Evolutionary conservation across 345 rosid species (phyloP).

Genomic region (Psidium friedrichsthalianum): DNA sequence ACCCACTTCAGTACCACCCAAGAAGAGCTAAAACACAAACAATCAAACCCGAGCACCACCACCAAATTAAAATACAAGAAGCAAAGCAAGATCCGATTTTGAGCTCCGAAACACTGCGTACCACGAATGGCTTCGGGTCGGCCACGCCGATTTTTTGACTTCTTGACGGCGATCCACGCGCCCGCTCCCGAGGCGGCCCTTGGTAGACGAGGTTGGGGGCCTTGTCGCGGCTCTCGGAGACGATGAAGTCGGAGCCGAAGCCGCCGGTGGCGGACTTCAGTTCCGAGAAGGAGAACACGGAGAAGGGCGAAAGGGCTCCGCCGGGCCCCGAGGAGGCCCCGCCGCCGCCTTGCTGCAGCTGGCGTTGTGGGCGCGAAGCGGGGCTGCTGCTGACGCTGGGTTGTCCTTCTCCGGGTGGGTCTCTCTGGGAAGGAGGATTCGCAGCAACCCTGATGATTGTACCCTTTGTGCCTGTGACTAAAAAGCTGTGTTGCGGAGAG

Average conservation of each 20-base stretch:
- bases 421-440: constrained; percentile 26
- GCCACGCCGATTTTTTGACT: constrained; percentile 32
- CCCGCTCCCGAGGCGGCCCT: constrained; percentile 19
- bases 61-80: not conserved
- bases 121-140: constrained; percentile 32
- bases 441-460: constrained; percentile 30
- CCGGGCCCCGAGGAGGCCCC: not conserved
- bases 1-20: not conserved
- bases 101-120: not conserved
- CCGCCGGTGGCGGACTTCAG: constrained; percentile 30
- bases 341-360: not conserved
- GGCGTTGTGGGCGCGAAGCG: constrained; percentile 6
- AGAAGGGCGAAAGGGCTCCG: constrained; percentile 19
- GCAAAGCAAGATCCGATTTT: not conserved
- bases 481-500: not conserved
- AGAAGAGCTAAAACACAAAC: not conserved
- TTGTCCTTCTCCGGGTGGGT: constrained; percentile 28
- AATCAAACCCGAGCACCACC: not conserved
- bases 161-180: constrained; percentile 26
- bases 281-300: constrained; percentile 30
- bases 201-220: constrained; percentile 32
- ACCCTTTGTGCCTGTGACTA: not conserved
- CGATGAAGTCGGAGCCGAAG: constrained; percentile 24
- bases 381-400: not conserved
- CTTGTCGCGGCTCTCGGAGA: constrained; percentile 40